Conservation (phyloP, 345 rosid species). For the Bruguiera gymnorhiza region DNA sequence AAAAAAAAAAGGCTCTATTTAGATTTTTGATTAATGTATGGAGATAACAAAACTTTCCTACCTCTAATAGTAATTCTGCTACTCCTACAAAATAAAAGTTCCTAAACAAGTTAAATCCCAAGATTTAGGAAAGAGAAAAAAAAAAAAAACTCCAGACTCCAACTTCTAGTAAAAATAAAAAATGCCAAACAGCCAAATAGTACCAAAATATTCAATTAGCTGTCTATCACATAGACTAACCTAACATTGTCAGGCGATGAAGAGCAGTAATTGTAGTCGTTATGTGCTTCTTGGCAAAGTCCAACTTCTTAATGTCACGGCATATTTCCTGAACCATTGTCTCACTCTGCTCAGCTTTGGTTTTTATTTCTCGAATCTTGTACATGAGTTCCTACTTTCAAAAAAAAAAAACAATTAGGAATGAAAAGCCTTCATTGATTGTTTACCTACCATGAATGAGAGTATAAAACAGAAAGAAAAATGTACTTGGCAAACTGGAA, state of each 20-base stretch:
- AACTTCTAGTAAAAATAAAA: neutral
- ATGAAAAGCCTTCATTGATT: slow-evolving; percentile 11
- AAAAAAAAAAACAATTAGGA: slow-evolving; percentile 4
- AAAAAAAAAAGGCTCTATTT: no score
- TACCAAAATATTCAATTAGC: neutral
- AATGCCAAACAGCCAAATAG: neutral
- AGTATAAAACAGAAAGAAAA: neutral
- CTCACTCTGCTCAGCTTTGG: slow-evolving; percentile 99
- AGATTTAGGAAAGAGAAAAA: no score
- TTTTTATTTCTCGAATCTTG: slow-evolving; percentile 92
- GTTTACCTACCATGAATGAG: neutral
- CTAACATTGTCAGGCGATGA: slow-evolving; percentile 98
- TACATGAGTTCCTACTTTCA: slow-evolving; percentile 72
- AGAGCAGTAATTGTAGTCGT: slow-evolving; percentile 98
- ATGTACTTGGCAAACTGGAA: no score
- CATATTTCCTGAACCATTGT: slow-evolving; percentile 99
- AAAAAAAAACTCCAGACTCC: no score
- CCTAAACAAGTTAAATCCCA: no score
- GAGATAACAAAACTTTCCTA: no score
- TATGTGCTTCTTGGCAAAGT: slow-evolving; percentile 98
- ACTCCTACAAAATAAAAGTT: no score
- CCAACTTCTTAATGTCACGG: slow-evolving; percentile 97
- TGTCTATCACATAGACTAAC: slow-evolving; percentile 37
- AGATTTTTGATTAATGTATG: no score
- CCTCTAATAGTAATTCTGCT: no score